Base-by-base conservation (phyloP, 2,329 filamentous ascomycete species). In the Juglanconis sp. region DNA sequence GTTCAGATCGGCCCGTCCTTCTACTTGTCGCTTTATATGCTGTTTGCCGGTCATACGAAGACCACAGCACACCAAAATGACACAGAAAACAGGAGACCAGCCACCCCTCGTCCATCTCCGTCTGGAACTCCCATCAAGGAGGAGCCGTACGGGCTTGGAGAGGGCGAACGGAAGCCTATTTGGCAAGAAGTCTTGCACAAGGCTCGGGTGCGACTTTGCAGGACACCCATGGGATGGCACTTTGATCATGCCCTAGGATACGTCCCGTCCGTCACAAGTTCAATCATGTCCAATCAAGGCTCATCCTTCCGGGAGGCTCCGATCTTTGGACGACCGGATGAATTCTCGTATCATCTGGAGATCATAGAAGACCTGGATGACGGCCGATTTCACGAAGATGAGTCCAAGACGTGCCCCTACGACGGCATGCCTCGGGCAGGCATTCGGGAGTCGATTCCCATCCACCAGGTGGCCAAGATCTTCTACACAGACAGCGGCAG, bases 131-230 rank as follows among this genome's bases (percentile, higher is more conserved):
- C n/a, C 13, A 64, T 66, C 74, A 86, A 74, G 74, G 85, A 71
- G 1, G 70, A 71, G 40, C 72, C 74, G 0, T 81, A 80, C 51
- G 79, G 78, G 0, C 49, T 80, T 8, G 76, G 73, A 75, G 84
- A 67, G 67, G 87, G 65, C 71, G 89, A 76, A 74, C 87, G 76
- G 79, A 83, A 80, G 65, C 80, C 92, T 0, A 89, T 93, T 0
- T 98, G 95, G 95, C 95, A 98, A 71, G 94, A 99, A 72, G 92
- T 96, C 46, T 88, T 97, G 63, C 93, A 98, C 77, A 99, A 98
- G 73, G 91, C 92, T 17, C 85, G 87, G 44, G 86, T 97, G 11
- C 91, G 92, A 60, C 79, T 99, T 10, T 83, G 89, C 67, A 83
- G 93, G 52, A 84, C 90, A 0, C 89, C 87, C 0, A 74, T 88